Percentiles rank a stretch among this genome's conserved stretches.
Conservation (phyloP, 106 monocot species). For the Vanilla planifolia region DNA sequence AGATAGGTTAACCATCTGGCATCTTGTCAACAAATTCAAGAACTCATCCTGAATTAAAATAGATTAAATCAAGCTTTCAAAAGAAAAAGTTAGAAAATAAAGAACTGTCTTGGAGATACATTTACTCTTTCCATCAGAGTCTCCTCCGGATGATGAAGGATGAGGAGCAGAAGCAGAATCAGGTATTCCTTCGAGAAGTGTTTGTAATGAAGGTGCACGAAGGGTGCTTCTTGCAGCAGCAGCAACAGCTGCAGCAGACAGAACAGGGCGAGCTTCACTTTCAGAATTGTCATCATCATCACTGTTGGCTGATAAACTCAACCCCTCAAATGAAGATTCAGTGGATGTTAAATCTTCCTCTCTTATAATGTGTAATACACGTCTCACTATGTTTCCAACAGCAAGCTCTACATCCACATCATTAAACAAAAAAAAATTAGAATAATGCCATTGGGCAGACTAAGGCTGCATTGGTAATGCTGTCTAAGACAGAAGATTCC, state of each 20-base stretch:
- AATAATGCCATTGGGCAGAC: not conserved
- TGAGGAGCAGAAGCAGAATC: slow-evolving; percentile 29
- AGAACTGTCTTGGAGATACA: slow-evolving; percentile 28
- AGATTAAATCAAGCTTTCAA: too few relatives aligned
- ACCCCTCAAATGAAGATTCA: slow-evolving; percentile 52
- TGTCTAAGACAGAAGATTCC: too few relatives aligned
- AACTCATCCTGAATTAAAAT: too few relatives aligned
- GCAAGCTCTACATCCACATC: slow-evolving; percentile 63
- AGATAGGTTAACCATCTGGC: too few relatives aligned
- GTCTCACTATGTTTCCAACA: slow-evolving; percentile 91
- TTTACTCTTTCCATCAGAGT: slow-evolving; percentile 95
- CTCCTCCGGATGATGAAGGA: slow-evolving; percentile 71
- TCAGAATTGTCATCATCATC: slow-evolving; percentile 70
- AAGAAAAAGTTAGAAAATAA: too few relatives aligned
- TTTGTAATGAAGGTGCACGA: slow-evolving; percentile 90
- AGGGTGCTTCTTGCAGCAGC: slow-evolving; percentile 90
- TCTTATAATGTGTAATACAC: slow-evolving; percentile 89
- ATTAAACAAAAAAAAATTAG: not conserved
- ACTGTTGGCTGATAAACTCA: slow-evolving; percentile 55
- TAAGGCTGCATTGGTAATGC: too few relatives aligned
- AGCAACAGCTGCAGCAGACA: slow-evolving; percentile 82
- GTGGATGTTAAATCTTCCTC: slow-evolving; percentile 85
- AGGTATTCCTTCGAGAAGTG: slow-evolving; percentile 84
- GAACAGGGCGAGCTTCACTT: slow-evolving; percentile 27
- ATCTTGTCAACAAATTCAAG: too few relatives aligned